Evolutionary conservation across 306 rosid species (phyloP), one percentile per base, ranked within the genome.

Genomic region (Pterocarpus macrocarpus): DNA sequence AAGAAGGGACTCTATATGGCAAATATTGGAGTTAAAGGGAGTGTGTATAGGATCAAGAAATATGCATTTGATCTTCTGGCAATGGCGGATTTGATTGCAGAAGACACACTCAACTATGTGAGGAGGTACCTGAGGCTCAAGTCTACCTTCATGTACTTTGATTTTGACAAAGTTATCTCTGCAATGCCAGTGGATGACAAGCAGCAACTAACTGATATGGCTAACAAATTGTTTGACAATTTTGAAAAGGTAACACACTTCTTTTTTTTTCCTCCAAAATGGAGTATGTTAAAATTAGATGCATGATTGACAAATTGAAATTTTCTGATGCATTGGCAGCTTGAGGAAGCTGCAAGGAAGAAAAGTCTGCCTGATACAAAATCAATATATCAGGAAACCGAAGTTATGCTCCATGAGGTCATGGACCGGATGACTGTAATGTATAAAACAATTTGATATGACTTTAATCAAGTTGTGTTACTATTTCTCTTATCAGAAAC

Each of bases 51-150:
- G 87, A 86, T 93, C 8, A 95, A 87, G 86, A 91, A 83, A 43
- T 86, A 69, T 73, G 88, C 98, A 0, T 93, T 91, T 84, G 99
- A 93, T 90, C 98, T 93, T 64, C 79, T 93, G 56, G 93, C 98
- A 14, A 89, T 95, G 97, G 91, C 92, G 2, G 97, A 90, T 89
- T 88, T 96, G 86, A 49, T 93, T 13, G 88, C 85, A 44, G 87
- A 82, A 88, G 97, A 89, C 77, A 90, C 90, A 56, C 80, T 96
- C 52, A 90, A 89, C 79, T 96, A 92, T 82, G 99, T 93, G 34
- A 88, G 91, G 78, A 90, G 78, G 87, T 95, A 89, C 86, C 86
- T 95, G n/a, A 83, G 94, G 22, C 87, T 93, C 44, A 93, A 93
- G 81, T 89, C 98, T 16, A 90, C 97, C 1, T 88, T 92, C 89